Conservation (phyloP, 495 filamentous ascomycete species). For the Aspergillus homomorphus region DNA sequence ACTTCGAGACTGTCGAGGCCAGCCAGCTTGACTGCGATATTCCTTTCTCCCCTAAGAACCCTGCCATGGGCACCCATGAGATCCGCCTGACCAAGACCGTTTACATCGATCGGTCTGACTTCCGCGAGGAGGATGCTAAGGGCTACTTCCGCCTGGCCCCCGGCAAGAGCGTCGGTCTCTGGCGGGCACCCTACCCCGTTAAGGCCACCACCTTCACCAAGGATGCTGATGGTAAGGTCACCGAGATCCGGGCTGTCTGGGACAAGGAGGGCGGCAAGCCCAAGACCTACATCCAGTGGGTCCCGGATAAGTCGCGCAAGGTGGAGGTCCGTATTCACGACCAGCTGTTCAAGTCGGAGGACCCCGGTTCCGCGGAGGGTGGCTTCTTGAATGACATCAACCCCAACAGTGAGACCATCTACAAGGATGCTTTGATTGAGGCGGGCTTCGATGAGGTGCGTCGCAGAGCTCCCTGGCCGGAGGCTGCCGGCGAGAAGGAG, state of each 20-base stretch:
- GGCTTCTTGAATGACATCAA: slow-evolving; percentile 85
- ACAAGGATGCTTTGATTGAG: slow-evolving; percentile 76
- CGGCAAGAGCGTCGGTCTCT: slow-evolving; percentile 82
- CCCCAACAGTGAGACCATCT: slow-evolving; percentile 76
- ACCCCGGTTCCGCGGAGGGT: slow-evolving; percentile 66
- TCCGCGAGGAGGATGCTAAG: slow-evolving; percentile 76
- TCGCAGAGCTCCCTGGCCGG: slow-evolving; percentile 76
- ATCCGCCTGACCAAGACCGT: slow-evolving; percentile 71
- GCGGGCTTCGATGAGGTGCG: slow-evolving; percentile 77
- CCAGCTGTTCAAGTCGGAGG: slow-evolving; percentile 79
- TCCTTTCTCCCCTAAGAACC: slow-evolving; percentile 60
- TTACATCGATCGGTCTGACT: slow-evolving; percentile 92
- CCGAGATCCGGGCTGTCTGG: slow-evolving; percentile 38
- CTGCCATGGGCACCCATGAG: slow-evolving; percentile 36
- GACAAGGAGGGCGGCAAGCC: slow-evolving; percentile 50
- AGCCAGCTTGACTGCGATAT: slow-evolving; percentile 53
- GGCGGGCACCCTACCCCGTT: slow-evolving; percentile 80
- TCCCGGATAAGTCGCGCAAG: slow-evolving; percentile 62
- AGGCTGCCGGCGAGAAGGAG: slow-evolving; percentile 58
- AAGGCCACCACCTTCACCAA: slow-evolving; percentile 61
- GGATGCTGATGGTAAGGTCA: slow-evolving; percentile 51
- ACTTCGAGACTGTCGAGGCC: slow-evolving; percentile 60
- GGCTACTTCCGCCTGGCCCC: slow-evolving; percentile 95
- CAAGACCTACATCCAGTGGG: slow-evolving; percentile 85
- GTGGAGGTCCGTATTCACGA: slow-evolving; percentile 82